Evolutionary conservation across 2,329 filamentous ascomycete genomes (phyloP).

Genomic region (Amauroascus niger): DNA sequence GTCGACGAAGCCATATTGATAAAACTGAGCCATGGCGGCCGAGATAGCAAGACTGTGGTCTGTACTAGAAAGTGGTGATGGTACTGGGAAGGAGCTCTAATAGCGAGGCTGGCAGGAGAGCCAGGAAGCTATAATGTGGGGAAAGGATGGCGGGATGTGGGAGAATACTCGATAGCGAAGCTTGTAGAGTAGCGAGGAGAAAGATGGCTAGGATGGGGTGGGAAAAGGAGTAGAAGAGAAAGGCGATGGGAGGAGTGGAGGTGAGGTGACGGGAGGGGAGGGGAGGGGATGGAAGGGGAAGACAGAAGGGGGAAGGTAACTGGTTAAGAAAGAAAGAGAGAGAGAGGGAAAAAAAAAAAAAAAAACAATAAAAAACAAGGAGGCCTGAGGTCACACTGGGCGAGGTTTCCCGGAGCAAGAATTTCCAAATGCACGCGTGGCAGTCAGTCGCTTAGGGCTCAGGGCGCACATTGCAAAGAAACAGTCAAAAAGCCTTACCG

Average conservation of each 20-base stretch:
- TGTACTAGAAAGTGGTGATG: neutral
- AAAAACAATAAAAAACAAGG: neutral
- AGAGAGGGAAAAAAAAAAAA: neutral
- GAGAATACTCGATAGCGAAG: too few relatives aligned
- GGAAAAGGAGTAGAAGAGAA: neutral
- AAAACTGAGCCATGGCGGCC: conserved; percentile 12
- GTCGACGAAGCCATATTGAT: conserved; percentile 16
- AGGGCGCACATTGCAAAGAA: neutral
- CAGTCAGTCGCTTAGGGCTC: too few relatives aligned
- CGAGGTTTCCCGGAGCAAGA: neutral
- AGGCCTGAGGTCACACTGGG: neutral
- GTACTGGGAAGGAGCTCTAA: neutral
- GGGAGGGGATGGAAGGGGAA: too few relatives aligned
- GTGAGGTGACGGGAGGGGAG: too few relatives aligned
- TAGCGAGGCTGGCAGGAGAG: too few relatives aligned
- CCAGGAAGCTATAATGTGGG: too few relatives aligned
- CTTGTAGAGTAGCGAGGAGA: too few relatives aligned
- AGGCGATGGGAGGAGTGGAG: neutral
- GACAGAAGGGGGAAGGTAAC: too few relatives aligned
- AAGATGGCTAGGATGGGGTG: too few relatives aligned
- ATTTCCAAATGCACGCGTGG: too few relatives aligned
- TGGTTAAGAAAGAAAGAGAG: neutral
- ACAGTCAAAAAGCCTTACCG: conserved; percentile 9
- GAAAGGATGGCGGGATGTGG: too few relatives aligned
- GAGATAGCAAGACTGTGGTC: neutral